Evolutionary conservation across 1,284 basidiomycete species (phyloP), one percentile per base, ranked within the genome.

Genomic region (Thelephora terrestris): DNA sequence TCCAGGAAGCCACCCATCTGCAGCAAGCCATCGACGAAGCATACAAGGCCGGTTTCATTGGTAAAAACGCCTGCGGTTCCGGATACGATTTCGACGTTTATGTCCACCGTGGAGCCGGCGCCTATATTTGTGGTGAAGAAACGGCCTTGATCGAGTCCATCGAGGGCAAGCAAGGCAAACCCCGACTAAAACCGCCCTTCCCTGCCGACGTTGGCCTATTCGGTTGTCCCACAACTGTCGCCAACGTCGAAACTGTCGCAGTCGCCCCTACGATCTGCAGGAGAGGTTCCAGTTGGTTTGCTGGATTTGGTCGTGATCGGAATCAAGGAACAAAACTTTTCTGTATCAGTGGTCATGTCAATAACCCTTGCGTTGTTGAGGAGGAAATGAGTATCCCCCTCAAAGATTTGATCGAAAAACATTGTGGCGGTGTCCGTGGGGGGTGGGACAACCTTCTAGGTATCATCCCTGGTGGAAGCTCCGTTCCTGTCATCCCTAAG

Each of bases 351-450:
- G 95, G 95, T 1, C 95, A 98, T 61, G 95, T 99, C 61, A 98
- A 98, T 73, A 95, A 92, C 69, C 95, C 96, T 2, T 97, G 91
- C 65, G 93, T 98, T 35, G 81, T 98, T 36, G 95, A 98, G 71
- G 96, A 99, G 69, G 95, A 98, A 74, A 98, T 98, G 95, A 90
- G 87, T 55, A 98, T 99, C 51, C 92, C 94, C 16, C 69, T 98
- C 51, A 85, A 86, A 68, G 94, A 98, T 52, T 75, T 99, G 51
- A 71, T 99, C 53, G 95, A 99, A 69, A 93, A 91, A 69, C 94
- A 99, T 68, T 96, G 93, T 61, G 95, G 94, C 37, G 95, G 94
- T 59, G 82, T 99, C 35, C 71, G 77, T 43, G 95, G 94, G 50
- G 95, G 95, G 17, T 98, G 95, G 95, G 83, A 96, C 62, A 97